Evolutionary conservation across 169 alveolate genomes (phyloP).

Genomic region (Plasmodium gaboni): DNA sequence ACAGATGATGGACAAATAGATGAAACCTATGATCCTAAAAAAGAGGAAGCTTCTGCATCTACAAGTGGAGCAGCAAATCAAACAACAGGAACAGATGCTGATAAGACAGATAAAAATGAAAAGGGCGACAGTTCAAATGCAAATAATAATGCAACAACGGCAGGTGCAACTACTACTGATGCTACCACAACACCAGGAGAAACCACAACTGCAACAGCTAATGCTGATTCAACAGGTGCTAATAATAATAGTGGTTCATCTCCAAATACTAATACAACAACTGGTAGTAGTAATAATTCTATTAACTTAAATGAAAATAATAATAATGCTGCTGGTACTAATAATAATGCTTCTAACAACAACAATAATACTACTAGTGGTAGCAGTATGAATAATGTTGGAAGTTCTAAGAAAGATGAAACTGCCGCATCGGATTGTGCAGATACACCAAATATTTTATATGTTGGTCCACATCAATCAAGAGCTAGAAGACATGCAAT

Average conservation of each 20-base stretch:
- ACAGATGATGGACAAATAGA: conserved; percentile 79
- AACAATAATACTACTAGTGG: neutral
- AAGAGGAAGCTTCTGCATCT: conserved; percentile 41
- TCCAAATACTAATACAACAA: conserved; percentile 6
- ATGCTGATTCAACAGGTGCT: neutral
- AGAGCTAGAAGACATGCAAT: conserved; percentile 92
- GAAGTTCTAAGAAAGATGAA: neutral
- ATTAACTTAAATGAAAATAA: conserved; percentile 1
- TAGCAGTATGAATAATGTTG: conserved; percentile 13
- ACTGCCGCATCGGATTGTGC: conserved; percentile 7
- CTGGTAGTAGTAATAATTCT: conserved; percentile 6
- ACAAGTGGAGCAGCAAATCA: conserved; percentile 1
- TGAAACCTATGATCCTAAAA: conserved; percentile 44
- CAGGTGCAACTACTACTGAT: conserved; percentile 8
- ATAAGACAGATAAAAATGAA: neutral
- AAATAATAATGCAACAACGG: neutral
- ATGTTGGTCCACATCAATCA: conserved; percentile 93
- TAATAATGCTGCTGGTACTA: neutral
- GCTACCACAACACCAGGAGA: conserved; percentile 1
- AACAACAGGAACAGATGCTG: conserved; percentile 9
- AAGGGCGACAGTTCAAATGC: neutral
- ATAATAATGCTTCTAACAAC: neutral
- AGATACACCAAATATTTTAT: conserved; percentile 75
- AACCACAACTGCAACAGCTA: neutral
- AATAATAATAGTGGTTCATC: conserved; percentile 5